Base-by-base conservation (phyloP, 331 rosid species). In the Cydonia oblonga region DNA sequence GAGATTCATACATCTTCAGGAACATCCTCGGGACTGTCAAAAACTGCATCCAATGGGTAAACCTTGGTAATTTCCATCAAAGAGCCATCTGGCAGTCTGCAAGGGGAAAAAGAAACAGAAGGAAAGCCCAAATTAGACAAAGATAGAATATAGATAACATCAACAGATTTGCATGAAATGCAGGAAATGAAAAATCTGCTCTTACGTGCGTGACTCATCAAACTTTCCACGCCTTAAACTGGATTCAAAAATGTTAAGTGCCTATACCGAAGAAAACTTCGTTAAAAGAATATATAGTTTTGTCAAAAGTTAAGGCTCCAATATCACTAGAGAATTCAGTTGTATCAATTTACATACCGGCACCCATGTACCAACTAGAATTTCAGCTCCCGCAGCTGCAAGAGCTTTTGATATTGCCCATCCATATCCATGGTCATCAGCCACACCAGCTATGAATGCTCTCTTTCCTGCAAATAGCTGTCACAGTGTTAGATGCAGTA, bases 331-430 rank as follows among this genome's bases (percentile, higher is more conserved):
- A 14, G 56, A 25, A 51, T 16, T 32, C 23, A 33, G 5, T 4
- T 25, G 32, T 70, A 32, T 30, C 59, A 59, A 33, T 76, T 69
- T 78, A 84, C 96, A 86, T 82, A 93, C 98, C 32, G 98, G 98
- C 76, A 93, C 98, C 98, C 98, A 93, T 57, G 98, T 93, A 59
- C 98, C 98, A 26, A 93, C 88, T 54, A 90, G 87, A 86, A 93
- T 90, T 84, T 93, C 93, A 76, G 97, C 97, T 33, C 98, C 98
- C 18, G 97, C 97, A 22, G 92, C 97, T 29, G 98, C 97, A 15
- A 93, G 98, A 78, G 97, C 85, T 85, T 93, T 93, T 52, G 98
- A 96, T 64, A 81, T 81, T 52, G 84, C 84, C 84, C 84, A 81
- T 19, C 84, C 84, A 74, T 81, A 81, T 18, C 84, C 81, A 38